These are phyloP conservation scores for Penicillium sp. DNA, from an alignment of 2,329 filamentous ascomycete genomes.

Conservation along the genomic window DNA sequence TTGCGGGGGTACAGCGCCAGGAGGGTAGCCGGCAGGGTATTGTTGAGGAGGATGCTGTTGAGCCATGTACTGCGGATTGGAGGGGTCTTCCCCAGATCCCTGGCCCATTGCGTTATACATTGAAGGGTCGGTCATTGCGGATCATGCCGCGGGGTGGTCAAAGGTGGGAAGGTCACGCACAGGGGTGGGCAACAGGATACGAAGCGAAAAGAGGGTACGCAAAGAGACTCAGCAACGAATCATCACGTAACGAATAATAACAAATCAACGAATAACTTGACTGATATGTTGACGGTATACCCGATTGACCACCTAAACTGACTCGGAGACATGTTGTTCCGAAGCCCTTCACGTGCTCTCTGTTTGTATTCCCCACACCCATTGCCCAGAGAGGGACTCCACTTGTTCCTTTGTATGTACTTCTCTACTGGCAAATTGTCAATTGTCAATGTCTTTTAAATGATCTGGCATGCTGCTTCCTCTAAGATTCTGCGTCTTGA, in stretches of 20 bases:
- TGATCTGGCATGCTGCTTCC: background rate
- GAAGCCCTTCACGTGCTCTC: constrained; percentile 20
- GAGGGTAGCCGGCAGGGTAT: constrained; percentile 34
- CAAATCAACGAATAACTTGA: constrained; percentile 4
- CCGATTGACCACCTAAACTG: constrained; percentile 37
- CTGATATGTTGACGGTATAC: constrained; percentile 24
- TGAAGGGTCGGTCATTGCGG: constrained; percentile 43
- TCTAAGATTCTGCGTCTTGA: background rate
- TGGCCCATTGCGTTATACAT: constrained; percentile 42
- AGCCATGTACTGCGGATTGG: constrained; percentile 48
- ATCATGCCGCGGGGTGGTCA: constrained; percentile 27
- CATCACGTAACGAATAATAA: background rate
- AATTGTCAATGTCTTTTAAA: no score
- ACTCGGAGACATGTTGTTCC: constrained; percentile 32
- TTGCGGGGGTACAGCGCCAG: constrained; percentile 40
- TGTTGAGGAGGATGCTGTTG: constrained; percentile 55
- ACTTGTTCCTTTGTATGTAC: no score
- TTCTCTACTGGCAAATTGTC: no score
- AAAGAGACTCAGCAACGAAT: constrained; percentile 2
- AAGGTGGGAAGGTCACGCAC: background rate
- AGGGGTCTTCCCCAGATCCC: constrained; percentile 49
- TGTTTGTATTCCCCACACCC: no score
- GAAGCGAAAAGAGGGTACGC: constrained; percentile 7
- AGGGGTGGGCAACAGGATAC: constrained; percentile 2
- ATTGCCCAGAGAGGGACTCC: no score